A percentile compares a stretch with the other conserved stretches of the same genome.
Conservation (phyloP, 2,329 filamentous ascomycete species). For the Niveomyces coronatus region DNA sequence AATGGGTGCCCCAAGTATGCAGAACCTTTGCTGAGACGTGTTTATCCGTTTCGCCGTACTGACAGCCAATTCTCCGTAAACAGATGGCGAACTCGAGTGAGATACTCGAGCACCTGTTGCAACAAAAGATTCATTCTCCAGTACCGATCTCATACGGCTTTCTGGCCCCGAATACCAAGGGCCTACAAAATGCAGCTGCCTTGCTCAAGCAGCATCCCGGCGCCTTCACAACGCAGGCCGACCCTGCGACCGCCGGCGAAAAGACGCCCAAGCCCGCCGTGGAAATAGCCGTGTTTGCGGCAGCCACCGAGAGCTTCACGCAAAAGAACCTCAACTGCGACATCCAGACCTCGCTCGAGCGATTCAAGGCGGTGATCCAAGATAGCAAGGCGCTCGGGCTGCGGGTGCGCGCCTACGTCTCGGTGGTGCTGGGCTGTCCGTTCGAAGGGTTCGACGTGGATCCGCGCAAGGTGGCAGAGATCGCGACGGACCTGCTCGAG, state of each 20-base stretch:
- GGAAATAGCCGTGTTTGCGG: constrained; percentile 74
- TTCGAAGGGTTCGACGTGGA: constrained; percentile 59
- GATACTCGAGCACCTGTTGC: constrained; percentile 60
- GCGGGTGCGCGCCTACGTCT: constrained; percentile 69
- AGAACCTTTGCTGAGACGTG: background rate
- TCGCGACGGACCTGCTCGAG: constrained; percentile 61
- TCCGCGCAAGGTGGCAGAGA: constrained; percentile 52
- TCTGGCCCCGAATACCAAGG: constrained; percentile 67
- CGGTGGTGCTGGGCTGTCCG: constrained; percentile 70
- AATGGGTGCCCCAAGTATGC: constrained; percentile 72
- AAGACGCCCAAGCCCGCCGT: constrained; percentile 36
- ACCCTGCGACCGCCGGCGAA: constrained; percentile 26
- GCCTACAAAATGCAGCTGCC: constrained; percentile 51
- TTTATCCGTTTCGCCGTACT: constrained; percentile 10
- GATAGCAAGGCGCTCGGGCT: constrained; percentile 54
- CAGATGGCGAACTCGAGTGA: constrained; percentile 72
- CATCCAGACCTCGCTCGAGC: constrained; percentile 60
- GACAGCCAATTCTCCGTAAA: background rate
- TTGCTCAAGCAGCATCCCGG: constrained; percentile 42
- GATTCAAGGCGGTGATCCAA: constrained; percentile 60
- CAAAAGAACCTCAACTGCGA: constrained; percentile 75
- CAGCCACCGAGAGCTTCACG: constrained; percentile 72
- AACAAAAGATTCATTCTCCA: constrained; percentile 42
- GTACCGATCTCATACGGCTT: constrained; percentile 64
- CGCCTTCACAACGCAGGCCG: constrained; percentile 41